phyloP scores from a whole-genome alignment of 108 stramenopile species.

The Pseudonitzschia multistriata region DNA sequence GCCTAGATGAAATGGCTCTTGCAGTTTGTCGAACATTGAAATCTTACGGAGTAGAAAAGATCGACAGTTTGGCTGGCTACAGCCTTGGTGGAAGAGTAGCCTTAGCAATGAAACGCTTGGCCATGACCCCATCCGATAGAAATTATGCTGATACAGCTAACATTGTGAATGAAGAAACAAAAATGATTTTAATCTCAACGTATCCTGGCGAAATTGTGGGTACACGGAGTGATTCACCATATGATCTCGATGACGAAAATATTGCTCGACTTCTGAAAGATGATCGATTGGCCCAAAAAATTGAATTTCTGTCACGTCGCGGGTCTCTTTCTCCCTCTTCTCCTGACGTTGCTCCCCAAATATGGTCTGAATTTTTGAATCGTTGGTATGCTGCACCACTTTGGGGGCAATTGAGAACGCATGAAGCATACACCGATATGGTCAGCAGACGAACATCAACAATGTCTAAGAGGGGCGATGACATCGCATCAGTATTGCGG shows the following conservation, averaged over 20 bases:
- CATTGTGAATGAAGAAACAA: conserved; percentile 25
- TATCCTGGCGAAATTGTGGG: conserved; percentile 26
- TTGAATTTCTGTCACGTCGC: conserved; percentile 11
- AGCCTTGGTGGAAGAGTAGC: conserved; percentile 85
- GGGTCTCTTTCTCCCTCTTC: conserved; percentile 3
- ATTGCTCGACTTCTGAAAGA: conserved; percentile 41
- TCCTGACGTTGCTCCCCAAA: not conserved
- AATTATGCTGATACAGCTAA: conserved; percentile 1
- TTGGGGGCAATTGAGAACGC: conserved; percentile 55
- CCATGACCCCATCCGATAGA: not conserved
- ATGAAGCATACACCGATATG: conserved; percentile 37
- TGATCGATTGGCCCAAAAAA: conserved; percentile 24
- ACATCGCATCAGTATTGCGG: conserved; percentile 60
- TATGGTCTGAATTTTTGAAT: conserved; percentile 50
- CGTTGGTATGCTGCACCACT: conserved; percentile 59
- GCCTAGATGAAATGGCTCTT: conserved; percentile 55
- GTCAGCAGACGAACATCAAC: conserved; percentile 31
- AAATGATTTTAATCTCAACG: conserved; percentile 32
- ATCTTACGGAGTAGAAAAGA: conserved; percentile 39
- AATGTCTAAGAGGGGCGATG: conserved; percentile 40
- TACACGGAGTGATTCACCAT: not conserved
- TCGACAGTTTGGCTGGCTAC: conserved; percentile 79
- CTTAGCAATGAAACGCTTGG: conserved; percentile 63
- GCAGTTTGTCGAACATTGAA: conserved; percentile 48
- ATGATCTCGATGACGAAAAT: not conserved